phyloP scores from a whole-genome alignment of 129 eudicot species.

The Escallonia herrerae region DNA sequence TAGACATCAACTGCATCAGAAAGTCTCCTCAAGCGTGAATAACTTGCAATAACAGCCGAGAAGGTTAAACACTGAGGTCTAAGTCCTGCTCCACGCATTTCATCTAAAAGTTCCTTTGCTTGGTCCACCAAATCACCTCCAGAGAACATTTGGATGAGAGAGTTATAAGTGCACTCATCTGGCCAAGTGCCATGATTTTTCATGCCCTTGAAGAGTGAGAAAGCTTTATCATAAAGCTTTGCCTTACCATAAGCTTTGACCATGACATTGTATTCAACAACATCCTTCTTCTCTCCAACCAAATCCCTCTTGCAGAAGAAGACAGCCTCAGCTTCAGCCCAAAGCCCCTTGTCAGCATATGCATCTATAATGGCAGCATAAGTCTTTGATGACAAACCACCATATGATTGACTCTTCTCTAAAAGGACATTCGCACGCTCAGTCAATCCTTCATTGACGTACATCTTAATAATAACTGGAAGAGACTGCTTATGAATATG shows the following conservation, averaged over 20 bases:
- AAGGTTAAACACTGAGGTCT: constrained; percentile 56
- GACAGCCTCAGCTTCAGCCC: constrained; percentile 85
- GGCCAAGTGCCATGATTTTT: constrained; percentile 81
- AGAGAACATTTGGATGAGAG: constrained; percentile 72
- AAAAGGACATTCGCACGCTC: constrained; percentile 40
- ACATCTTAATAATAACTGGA: constrained; percentile 54
- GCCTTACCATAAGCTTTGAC: constrained; percentile 87
- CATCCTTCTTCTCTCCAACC: constrained; percentile 41
- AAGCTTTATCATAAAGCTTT: constrained; percentile 63
- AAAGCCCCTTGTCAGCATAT: constrained; percentile 76
- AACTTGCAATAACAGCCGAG: constrained; percentile 59
- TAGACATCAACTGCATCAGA: constrained; percentile 49
- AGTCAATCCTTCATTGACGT: constrained; percentile 48
- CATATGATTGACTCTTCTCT: constrained; percentile 33
- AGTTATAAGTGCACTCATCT: constrained; percentile 76
- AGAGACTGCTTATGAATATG: constrained; percentile 52
- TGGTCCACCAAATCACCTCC: constrained; percentile 62
- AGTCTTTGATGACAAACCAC: constrained; percentile 41
- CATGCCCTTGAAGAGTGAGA: constrained; percentile 64
- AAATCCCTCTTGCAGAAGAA: constrained; percentile 39
- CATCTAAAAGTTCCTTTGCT: constrained; percentile 45
- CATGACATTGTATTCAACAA: constrained; percentile 75
- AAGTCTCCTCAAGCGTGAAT: constrained; percentile 37
- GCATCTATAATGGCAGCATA: constrained; percentile 63
- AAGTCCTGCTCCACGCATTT: constrained; percentile 62